Conservation (phyloP, 2,329 filamentous ascomycete genomes). For the Pseudogymnoascus sp. region DNA sequence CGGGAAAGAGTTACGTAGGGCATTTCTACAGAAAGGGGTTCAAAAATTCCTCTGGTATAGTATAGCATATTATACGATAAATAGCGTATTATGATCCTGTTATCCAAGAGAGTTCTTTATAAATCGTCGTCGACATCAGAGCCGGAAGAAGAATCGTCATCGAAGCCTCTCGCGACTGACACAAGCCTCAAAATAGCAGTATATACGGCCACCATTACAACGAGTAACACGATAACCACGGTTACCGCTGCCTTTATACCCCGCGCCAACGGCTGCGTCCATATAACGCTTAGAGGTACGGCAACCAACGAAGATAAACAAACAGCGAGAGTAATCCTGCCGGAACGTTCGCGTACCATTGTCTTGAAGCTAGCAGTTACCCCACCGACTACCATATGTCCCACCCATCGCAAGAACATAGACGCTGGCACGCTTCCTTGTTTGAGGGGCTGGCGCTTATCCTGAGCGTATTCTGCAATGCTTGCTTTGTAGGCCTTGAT, state of each 20-base stretch:
- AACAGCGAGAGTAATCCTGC: neutral
- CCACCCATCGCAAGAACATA: conserved; percentile 9
- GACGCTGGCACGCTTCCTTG: conserved; percentile 10
- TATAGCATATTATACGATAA: neutral
- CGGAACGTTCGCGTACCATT: neutral
- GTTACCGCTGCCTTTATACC: neutral
- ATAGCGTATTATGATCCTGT: neutral
- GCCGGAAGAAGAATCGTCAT: neutral
- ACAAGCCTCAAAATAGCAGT: neutral
- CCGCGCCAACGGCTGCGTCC: neutral
- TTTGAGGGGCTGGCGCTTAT: conserved; percentile 5
- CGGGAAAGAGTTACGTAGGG: neutral
- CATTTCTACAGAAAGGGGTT: neutral
- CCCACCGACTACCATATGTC: neutral
- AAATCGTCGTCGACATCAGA: neutral
- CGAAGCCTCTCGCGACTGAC: too few species aligned
- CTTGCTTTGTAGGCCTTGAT: conserved; percentile 1
- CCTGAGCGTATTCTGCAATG: conserved; percentile 11
- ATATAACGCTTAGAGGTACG: neutral
- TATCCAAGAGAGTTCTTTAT: neutral
- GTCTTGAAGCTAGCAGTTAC: neutral
- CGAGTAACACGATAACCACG: neutral
- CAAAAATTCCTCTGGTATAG: neutral
- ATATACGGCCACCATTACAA: neutral
- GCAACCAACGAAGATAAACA: neutral